Base-by-base conservation (phyloP, 2,329 filamentous ascomycete species). In the Fusarium sp. region DNA sequence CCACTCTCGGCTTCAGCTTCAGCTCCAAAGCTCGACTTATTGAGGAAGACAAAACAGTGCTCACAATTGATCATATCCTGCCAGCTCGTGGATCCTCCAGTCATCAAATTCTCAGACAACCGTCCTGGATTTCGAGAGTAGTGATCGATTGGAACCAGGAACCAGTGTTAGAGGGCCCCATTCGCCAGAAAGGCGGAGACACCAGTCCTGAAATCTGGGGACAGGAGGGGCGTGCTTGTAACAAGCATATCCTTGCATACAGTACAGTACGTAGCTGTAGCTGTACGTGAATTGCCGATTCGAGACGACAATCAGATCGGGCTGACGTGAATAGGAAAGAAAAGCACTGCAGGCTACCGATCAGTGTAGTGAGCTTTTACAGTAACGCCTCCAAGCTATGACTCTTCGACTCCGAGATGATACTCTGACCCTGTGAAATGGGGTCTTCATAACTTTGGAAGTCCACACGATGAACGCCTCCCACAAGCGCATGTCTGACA, bases 191-290 rank as follows among this genome's bases (percentile, higher is more conserved):
- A 55, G 58, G 65, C 49, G 72, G 67, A 56, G 71, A 66, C 41
- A 63, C 56, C 58, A 56, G 63, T 71, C 73, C 73, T 75, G 73
- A 75, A 75, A 75, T 75, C 73, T 75, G 73, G 72, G 67, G 73
- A 56, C 57, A 46, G 6, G 37, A 59, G 60, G 59, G 67, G 73
- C 49, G 73, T 70, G 64, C 49, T n/a, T 66, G 67, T 69, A 60
- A 49, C 43, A 42, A 25, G 27, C 13, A 13, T 41, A 34, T 32
- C 30, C 45, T 21, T n/a, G 27, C 27, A 25, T 23, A 5, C 37
- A 23, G 27, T 54, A 37, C 34, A 37, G 40, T 41, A 32, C 61
- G 20, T 43, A 48, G 48, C 23, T 37, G 37, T 32, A 51, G 42
- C 23, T 37, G 37, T 32, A 51, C 53, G 56, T 42, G 45, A 62